Evolutionary conservation across 1,284 basidiomycete species (phyloP).

Genomic region (Malassezia psittaci): DNA sequence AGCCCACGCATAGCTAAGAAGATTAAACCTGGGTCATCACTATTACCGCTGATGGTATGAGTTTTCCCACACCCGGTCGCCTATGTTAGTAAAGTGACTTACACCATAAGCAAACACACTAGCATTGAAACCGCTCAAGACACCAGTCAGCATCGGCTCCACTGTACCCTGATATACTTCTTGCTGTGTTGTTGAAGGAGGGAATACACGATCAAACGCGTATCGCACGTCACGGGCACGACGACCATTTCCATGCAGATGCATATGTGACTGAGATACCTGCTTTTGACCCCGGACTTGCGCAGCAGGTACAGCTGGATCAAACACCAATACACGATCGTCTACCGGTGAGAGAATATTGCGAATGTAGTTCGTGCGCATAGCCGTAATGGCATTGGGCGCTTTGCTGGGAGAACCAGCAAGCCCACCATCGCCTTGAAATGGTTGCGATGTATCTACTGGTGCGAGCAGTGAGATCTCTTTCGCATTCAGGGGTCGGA

Average conservation of each 20-base stretch:
- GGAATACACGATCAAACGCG: slow-evolving; percentile 45
- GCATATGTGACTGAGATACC: slow-evolving; percentile 1
- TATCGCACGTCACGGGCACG: slow-evolving; percentile 37
- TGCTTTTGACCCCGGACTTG: neutral
- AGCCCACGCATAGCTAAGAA: slow-evolving; percentile 47
- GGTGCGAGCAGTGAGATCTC: slow-evolving; percentile 37
- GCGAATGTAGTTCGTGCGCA: slow-evolving; percentile 27
- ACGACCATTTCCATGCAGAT: slow-evolving; percentile 12
- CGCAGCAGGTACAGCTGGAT: slow-evolving; percentile 29
- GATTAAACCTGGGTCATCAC: slow-evolving; percentile 43
- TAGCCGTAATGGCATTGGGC: slow-evolving; percentile 10
- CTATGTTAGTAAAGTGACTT: slow-evolving; percentile 16
- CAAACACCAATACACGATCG: slow-evolving; percentile 45
- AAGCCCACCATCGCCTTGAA: slow-evolving; percentile 45
- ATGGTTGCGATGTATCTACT: slow-evolving; percentile 32
- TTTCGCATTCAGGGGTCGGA: slow-evolving; percentile 42
- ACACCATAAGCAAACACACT: slow-evolving; percentile 47
- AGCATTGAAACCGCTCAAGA: slow-evolving; percentile 45
- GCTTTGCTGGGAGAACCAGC: slow-evolving; percentile 33
- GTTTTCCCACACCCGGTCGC: slow-evolving; percentile 48
- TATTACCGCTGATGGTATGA: slow-evolving; percentile 44
- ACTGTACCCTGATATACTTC: slow-evolving; percentile 41
- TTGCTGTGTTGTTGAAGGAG: slow-evolving; percentile 30
- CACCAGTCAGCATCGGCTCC: slow-evolving; percentile 38
- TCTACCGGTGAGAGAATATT: slow-evolving; percentile 43